Percentiles rank a stretch among this genome's conserved stretches.
Conservation (phyloP, 202 grass and related monocot genomes). For the Hordeum pubiflorum region DNA sequence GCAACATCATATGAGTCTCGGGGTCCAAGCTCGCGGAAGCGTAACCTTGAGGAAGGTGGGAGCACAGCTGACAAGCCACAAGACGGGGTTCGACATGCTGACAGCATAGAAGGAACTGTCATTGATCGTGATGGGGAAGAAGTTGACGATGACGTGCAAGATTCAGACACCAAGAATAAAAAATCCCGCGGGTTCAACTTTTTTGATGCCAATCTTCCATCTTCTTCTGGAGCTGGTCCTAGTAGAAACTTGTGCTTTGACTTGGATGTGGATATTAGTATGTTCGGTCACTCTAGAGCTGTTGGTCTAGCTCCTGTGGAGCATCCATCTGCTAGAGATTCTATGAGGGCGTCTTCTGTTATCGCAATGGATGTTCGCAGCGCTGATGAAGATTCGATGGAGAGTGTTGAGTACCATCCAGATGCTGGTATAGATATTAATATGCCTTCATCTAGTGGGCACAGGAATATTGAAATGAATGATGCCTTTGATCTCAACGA, state of each 20-base stretch:
- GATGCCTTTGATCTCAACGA: slow-evolving; percentile 81
- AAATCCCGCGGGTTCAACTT: slow-evolving; percentile 60
- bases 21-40: slow-evolving; percentile 84
- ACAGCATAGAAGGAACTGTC: slow-evolving; percentile 89
- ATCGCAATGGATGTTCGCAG: slow-evolving; percentile 79
- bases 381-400: slow-evolving; percentile 76
- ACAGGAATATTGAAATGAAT: slow-evolving; percentile 73
- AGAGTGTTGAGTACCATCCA: slow-evolving; percentile 94
- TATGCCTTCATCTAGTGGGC: slow-evolving; percentile 69
- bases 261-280: slow-evolving; percentile 45
- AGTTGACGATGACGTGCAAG: slow-evolving; percentile 70
- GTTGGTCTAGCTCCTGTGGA: slow-evolving; percentile 34
- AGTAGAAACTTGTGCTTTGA: slow-evolving; percentile 83
- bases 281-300: slow-evolving; percentile 41
- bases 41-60: slow-evolving; percentile 92
- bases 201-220: slow-evolving; percentile 51
- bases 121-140: slow-evolving; percentile 88
- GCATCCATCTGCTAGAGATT: slow-evolving; percentile 57
- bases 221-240: slow-evolving; percentile 85
- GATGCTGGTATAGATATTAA: slow-evolving; percentile 56
- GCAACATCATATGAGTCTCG: slow-evolving; percentile 85
- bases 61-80: slow-evolving; percentile 93
- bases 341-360: slow-evolving; percentile 78
- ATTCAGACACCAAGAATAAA: slow-evolving; percentile 66
- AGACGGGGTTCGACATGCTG: slow-evolving; percentile 58